Evolutionary conservation across 1,139 yeast genomes (phyloP).

Genomic region (Kurtzmaniella natalensis): DNA sequence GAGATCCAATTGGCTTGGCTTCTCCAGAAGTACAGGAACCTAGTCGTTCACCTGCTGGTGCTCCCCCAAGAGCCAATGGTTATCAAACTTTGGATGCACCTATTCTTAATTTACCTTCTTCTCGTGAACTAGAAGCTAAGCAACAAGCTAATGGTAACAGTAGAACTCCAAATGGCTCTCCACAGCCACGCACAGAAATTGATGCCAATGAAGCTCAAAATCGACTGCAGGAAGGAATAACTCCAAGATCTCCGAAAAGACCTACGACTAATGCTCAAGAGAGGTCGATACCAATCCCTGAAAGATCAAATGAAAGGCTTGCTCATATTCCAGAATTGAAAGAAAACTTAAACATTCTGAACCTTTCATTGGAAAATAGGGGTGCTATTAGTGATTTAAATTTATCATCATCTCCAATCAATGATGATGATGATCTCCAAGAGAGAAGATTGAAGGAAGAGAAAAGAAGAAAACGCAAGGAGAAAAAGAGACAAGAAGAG

Average conservation of each 20-base stretch:
- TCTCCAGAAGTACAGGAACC: neutral
- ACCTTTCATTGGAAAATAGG: constrained; percentile 3
- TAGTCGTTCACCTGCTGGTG: neutral
- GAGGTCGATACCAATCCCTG: too few relatives aligned
- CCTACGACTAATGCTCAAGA: too few relatives aligned
- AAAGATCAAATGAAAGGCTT: too few relatives aligned
- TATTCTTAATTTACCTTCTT: too few relatives aligned
- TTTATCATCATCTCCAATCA: neutral
- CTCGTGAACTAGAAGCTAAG: too few relatives aligned
- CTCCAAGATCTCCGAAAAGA: neutral
- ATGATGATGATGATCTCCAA: neutral
- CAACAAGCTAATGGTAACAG: too few relatives aligned
- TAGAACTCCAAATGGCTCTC: constrained; percentile 8
- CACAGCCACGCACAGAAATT: too few relatives aligned
- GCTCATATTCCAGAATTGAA: neutral
- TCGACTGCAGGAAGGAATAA: neutral
- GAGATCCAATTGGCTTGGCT: neutral
- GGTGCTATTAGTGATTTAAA: too few relatives aligned
- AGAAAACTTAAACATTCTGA: neutral
- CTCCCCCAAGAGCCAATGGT: neutral
- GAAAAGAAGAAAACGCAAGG: neutral
- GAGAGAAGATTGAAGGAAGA: neutral
- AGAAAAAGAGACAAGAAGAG: neutral
- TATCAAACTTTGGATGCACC: too few relatives aligned
- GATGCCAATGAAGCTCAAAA: neutral